phyloP scores from a whole-genome alignment of 257 asterid species.

The Haberlea rhodopensis region DNA sequence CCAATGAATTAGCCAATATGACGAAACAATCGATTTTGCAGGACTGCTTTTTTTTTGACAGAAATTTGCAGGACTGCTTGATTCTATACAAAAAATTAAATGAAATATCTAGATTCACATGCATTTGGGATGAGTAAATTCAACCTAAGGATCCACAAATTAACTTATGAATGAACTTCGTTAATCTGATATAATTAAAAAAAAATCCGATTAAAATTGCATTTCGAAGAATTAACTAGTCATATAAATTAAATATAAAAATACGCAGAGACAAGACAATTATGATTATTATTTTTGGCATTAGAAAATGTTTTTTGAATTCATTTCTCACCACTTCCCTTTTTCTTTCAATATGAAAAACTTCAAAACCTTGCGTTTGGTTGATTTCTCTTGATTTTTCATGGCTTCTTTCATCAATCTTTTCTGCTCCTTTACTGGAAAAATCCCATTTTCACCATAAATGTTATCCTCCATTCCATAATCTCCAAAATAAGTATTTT shows the following conservation, averaged over 20 bases:
- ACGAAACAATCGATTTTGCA: too few species aligned
- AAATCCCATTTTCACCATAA: background rate
- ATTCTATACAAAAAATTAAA: too few species aligned
- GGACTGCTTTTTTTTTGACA: too few species aligned
- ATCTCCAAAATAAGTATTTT: conserved; percentile 8
- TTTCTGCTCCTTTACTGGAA: background rate
- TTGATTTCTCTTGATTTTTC: conserved; percentile 12
- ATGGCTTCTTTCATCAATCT: background rate
- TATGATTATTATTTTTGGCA: background rate
- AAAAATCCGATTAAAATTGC: too few species aligned
- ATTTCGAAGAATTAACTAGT: background rate
- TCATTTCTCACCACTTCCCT: background rate
- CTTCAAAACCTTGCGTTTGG: background rate
- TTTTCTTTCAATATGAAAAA: background rate
- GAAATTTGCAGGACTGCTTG: too few species aligned
- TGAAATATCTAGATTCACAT: too few species aligned
- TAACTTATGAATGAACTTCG: too few species aligned
- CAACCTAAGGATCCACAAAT: background rate
- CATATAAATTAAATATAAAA: background rate
- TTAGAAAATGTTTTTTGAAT: too few species aligned
- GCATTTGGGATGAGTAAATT: too few species aligned
- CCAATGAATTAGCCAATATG: too few species aligned
- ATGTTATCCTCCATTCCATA: conserved; percentile 7
- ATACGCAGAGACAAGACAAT: too few species aligned
- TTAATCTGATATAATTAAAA: background rate